Percentiles rank a stretch among this genome's conserved stretches.
phyloP scores from a whole-genome alignment of 805 yeast genomes.

The Spencermartinsiella europaea region DNA sequence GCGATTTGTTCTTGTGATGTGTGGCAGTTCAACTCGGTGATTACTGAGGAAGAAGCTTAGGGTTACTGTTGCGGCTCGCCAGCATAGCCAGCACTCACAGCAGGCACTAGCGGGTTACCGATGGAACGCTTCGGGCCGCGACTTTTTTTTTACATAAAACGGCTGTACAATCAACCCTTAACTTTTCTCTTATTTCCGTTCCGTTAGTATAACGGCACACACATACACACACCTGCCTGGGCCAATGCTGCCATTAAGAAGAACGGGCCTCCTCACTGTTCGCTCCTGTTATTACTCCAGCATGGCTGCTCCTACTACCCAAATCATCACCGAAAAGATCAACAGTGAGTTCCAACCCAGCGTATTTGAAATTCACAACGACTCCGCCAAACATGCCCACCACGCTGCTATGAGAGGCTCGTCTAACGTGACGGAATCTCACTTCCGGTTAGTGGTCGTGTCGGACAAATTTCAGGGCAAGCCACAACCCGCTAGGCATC shows the following conservation, averaged over 20 bases:
- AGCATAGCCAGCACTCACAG: too few relatives aligned
- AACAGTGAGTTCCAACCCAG: slow-evolving; percentile 40
- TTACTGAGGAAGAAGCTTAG: too few relatives aligned
- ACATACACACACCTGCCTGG: too few relatives aligned
- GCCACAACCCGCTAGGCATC: slow-evolving; percentile 67
- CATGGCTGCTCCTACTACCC: slow-evolving; percentile 16
- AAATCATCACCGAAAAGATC: slow-evolving; percentile 43
- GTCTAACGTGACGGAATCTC: slow-evolving; percentile 68
- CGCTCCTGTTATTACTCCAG: slow-evolving; percentile 3
- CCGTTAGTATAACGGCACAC: too few relatives aligned
- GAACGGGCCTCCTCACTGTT: neutral
- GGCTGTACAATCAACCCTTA: too few relatives aligned
- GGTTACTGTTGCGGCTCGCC: too few relatives aligned
- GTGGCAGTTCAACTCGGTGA: too few relatives aligned
- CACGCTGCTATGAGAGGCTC: slow-evolving; percentile 80
- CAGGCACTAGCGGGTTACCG: too few relatives aligned
- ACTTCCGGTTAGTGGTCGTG: slow-evolving; percentile 69
- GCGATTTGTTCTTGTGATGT: too few relatives aligned
- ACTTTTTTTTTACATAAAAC: too few relatives aligned
- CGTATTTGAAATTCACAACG: slow-evolving; percentile 56
- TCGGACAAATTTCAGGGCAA: slow-evolving; percentile 64
- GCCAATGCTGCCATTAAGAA: neutral
- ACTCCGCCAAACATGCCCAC: slow-evolving; percentile 82
- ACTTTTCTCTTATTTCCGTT: too few relatives aligned
- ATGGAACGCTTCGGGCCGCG: too few relatives aligned